Percentiles rank a stretch among this genome's conserved stretches.
Evolutionary conservation across 164 flowering plant species (phyloP).

Genomic region (Aristolochia californica): DNA sequence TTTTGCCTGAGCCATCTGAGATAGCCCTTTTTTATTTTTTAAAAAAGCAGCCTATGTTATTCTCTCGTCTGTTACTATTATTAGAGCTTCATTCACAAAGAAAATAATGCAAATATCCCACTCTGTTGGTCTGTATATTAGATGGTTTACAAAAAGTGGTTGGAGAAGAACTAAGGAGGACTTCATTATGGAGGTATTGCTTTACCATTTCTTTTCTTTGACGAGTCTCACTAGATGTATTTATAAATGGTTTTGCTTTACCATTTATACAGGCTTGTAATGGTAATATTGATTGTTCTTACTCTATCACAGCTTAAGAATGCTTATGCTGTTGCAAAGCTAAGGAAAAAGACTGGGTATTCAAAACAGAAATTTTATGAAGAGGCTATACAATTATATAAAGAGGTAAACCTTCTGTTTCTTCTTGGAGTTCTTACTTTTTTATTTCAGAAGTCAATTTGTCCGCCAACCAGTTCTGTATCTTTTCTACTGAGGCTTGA

Average conservation of each 20-base stretch:
- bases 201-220: not conserved
- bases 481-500: no score
- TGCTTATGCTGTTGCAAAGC: slow-evolving; percentile 74
- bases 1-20: no score
- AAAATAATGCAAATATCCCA: no score
- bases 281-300: slow-evolving; percentile 1
- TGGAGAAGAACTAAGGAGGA: slow-evolving; percentile 96
- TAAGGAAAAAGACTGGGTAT: slow-evolving; percentile 66
- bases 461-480: not conserved
- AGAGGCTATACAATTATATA: slow-evolving; percentile 64
- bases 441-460: not conserved
- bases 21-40: no score
- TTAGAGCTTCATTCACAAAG: no score
- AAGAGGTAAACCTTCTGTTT: slow-evolving; percentile 40
- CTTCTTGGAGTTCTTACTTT: no score
- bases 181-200: slow-evolving; percentile 60
- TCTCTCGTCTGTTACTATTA: no score
- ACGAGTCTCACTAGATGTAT: not conserved
- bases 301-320: slow-evolving; percentile 56
- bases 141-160: slow-evolving; percentile 88
- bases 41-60: no score
- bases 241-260: no score
- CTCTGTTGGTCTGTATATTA: no score
- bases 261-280: no score
- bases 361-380: slow-evolving; percentile 56